phyloP scores from a whole-genome alignment of 2,329 filamentous ascomycete genomes.

The Cladosporium colombiae region DNA sequence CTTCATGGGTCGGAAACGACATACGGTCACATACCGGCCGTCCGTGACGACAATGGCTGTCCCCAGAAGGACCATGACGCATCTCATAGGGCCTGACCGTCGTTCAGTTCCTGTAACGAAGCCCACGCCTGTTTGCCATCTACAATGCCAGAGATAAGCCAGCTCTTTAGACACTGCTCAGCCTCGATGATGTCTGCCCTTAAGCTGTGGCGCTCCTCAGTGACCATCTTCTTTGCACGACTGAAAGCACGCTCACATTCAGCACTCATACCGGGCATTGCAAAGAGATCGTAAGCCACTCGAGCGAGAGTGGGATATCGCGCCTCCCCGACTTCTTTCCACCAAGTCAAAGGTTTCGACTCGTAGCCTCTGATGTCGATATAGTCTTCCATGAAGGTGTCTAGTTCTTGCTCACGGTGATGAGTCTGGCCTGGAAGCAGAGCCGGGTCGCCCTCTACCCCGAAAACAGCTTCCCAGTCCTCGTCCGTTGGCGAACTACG shows the following conservation, averaged over 20 bases:
- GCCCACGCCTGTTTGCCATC: not conserved
- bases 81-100: not conserved
- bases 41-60: not conserved
- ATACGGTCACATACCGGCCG: no score
- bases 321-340: conserved; percentile 9
- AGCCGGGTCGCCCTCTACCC: conserved; percentile 5
- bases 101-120: not conserved
- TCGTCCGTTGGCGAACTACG: conserved; percentile 4
- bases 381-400: conserved; percentile 6
- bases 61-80: not conserved
- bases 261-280: conserved; percentile 19
- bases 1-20: no score
- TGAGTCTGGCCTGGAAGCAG: conserved; percentile 8
- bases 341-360: conserved; percentile 10
- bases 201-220: conserved; percentile 10
- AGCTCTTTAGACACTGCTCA: conserved; percentile 3
- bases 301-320: conserved; percentile 19
- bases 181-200: not conserved
- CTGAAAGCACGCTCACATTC: conserved; percentile 21
- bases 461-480: conserved; percentile 8
- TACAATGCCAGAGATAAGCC: conserved; percentile 8
- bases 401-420: conserved; percentile 7
- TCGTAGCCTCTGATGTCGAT: conserved; percentile 10
- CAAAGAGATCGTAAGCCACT: conserved; percentile 19
- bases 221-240: conserved; percentile 21